Evolutionary conservation across 352 stramenopile species (phyloP).

Genomic region (Phytophthora europaea): DNA sequence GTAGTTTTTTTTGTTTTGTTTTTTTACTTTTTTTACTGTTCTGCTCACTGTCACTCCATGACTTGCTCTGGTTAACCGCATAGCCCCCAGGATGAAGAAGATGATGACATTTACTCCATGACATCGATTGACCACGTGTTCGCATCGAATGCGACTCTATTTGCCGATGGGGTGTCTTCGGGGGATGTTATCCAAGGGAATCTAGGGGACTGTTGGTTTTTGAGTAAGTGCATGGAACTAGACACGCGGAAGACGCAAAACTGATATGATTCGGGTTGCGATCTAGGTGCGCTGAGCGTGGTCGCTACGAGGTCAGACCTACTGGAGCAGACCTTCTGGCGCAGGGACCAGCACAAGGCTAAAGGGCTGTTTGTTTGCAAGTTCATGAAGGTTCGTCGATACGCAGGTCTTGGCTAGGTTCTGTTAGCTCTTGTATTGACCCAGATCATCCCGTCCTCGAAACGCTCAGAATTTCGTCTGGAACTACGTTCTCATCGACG

Average conservation of each 20-base stretch:
- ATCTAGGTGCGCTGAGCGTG: slow-evolving; percentile 86
- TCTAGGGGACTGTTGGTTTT: slow-evolving; percentile 94
- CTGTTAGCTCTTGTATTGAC: neutral
- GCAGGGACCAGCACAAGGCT: slow-evolving; percentile 69
- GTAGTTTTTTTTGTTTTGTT: neutral
- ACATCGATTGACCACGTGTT: slow-evolving; percentile 52
- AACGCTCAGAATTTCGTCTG: slow-evolving; percentile 85
- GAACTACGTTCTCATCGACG: slow-evolving; percentile 94
- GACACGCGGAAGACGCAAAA: neutral
- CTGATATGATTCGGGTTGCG: neutral
- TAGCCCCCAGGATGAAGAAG: slow-evolving; percentile 32
- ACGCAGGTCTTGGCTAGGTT: neutral
- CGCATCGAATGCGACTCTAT: slow-evolving; percentile 74
- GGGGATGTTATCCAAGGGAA: slow-evolving; percentile 92
- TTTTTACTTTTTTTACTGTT: neutral
- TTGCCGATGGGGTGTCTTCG: slow-evolving; percentile 78
- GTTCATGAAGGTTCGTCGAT: slow-evolving; percentile 89
- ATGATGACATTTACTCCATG: slow-evolving; percentile 27
- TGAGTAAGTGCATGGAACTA: slow-evolving; percentile 59
- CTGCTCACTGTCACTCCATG: neutral
- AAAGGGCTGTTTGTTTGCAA: slow-evolving; percentile 91
- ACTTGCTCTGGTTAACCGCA: neutral
- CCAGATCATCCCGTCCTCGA: neutral
- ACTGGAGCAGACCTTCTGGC: slow-evolving; percentile 87
- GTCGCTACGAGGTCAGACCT: slow-evolving; percentile 86